Evolutionary conservation across 2,329 filamentous ascomycete genomes (phyloP), one percentile per base, ranked within the genome.

Genomic region (Paracorniculantispora psalliotae): DNA sequence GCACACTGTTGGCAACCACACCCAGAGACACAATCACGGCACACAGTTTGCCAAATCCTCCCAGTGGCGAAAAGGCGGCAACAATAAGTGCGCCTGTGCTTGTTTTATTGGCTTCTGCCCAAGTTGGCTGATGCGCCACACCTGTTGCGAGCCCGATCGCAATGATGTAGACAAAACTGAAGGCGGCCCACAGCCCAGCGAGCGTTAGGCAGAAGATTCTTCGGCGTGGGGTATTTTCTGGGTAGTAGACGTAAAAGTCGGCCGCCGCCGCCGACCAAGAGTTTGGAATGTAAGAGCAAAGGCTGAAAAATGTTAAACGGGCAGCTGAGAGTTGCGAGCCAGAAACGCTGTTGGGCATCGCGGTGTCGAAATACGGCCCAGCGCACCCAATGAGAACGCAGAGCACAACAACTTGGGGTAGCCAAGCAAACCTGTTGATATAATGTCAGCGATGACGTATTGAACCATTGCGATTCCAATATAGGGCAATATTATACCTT

Each of bases 221-320:
- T 44, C 70, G 70, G 23, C 83, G 80, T 30, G 81, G 81, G 43
- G 84, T 84, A 25, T 73, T 78, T 2, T 79, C 75, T 0, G 89
- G 88, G 66, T 92, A 89, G 72, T 92, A 92, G 53, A 91, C 88
- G 23, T 88, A 91, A 71, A 92, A 93, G 68, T 93, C 90, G 9
- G 88, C 86, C 0, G 89, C 88, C 61, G 87, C 89, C 7, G 82
- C 82, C 1, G 87, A 85, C 89, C 90, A 94, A 0, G 69, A 71
- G 39, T 70, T 71, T 21, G 70, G 68, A 4, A 70, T 63, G 23
- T 85, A 85, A 13, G 89, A 75, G 63, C 83, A 88, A 49, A 91
- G 75, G 12, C 83, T 87, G 70, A 91, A 88, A 71, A 89, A 91
- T 4, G 85, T 87, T 33, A 91, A 73, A 7, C 70, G 68, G 12